Conservation (phyloP, 352 stramenopile genomes). For the Phytophthora citrophthora region DNA sequence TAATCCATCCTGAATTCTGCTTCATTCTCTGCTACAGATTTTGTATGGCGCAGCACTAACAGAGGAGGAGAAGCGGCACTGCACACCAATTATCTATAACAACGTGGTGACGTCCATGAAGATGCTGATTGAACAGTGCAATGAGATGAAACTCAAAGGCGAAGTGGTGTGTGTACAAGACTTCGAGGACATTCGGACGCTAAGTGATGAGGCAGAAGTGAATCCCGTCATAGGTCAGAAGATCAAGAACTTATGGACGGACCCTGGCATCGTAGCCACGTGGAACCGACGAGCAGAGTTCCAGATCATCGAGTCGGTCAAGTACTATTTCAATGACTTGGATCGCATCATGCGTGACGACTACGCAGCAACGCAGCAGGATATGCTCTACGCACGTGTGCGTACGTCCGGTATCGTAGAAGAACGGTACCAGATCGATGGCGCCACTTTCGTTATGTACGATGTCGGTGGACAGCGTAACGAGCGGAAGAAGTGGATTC, state of each 20-base stretch:
- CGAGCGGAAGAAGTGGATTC: slow-evolving; percentile 98
- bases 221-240: slow-evolving; percentile 90
- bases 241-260: slow-evolving; percentile 94
- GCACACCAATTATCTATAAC: slow-evolving; percentile 91
- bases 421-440: slow-evolving; percentile 95
- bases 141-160: slow-evolving; percentile 81
- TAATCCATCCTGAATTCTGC: neutral
- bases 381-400: slow-evolving; percentile 96
- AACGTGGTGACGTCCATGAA: slow-evolving; percentile 93
- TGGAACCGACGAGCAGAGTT: slow-evolving; percentile 93
- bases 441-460: slow-evolving; percentile 97
- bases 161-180: slow-evolving; percentile 77
- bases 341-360: slow-evolving; percentile 94
- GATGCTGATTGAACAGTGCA: slow-evolving; percentile 90
- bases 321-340: slow-evolving; percentile 97
- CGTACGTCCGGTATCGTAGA: slow-evolving; percentile 96
- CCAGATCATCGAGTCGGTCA: slow-evolving; percentile 97
- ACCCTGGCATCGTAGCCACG: slow-evolving; percentile 90
- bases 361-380: slow-evolving; percentile 94
- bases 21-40: slow-evolving; percentile 57
- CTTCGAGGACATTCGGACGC: slow-evolving; percentile 80
- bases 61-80: slow-evolving; percentile 88
- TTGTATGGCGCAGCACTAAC: slow-evolving; percentile 86
- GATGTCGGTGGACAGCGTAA: slow-evolving; percentile 97
- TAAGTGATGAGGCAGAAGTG: slow-evolving; percentile 90